Percentiles rank a stretch among this genome's conserved stretches.
Evolutionary conservation across 352 stramenopile species (phyloP).

Genomic region (Aphanomyces euteiches): DNA sequence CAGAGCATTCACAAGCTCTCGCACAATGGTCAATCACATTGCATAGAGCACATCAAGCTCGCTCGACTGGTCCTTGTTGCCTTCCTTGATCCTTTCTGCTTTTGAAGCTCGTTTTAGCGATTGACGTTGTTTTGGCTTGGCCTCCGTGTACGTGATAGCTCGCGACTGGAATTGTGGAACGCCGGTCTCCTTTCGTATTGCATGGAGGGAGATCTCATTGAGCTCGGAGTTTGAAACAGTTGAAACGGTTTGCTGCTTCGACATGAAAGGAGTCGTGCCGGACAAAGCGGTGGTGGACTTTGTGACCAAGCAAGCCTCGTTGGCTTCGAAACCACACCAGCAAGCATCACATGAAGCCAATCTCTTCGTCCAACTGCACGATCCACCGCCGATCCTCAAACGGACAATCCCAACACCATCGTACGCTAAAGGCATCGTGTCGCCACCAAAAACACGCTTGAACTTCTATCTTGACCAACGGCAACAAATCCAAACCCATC

Average conservation of each 20-base stretch:
- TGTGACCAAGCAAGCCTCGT: slow-evolving; percentile 8
- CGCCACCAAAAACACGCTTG: slow-evolving; percentile 8
- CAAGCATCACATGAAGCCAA: background rate
- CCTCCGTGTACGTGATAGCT: no score
- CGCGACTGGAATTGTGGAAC: no score
- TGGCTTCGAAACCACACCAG: background rate
- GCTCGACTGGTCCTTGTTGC: no score
- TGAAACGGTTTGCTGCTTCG: background rate
- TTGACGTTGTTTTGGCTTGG: no score
- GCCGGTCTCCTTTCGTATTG: no score
- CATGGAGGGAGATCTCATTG: no score
- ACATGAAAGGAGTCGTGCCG: background rate
- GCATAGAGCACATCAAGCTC: no score
- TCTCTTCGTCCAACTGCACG: slow-evolving; percentile 14
- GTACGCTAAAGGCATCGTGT: slow-evolving; percentile 8
- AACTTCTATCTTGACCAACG: slow-evolving; percentile 27
- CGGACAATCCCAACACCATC: slow-evolving; percentile 12
- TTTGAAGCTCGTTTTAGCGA: no score
- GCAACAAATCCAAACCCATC: slow-evolving; percentile 11
- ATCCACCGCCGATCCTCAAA: slow-evolving; percentile 18
- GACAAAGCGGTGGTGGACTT: slow-evolving; percentile 26
- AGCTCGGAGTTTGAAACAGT: no score
- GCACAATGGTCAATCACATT: no score
- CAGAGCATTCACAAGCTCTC: no score
- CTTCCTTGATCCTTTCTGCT: no score